These are phyloP conservation scores for Albifimbria verrucaria DNA, from an alignment of 2,329 filamentous ascomycete genomes.

Conservation along the genomic window DNA sequence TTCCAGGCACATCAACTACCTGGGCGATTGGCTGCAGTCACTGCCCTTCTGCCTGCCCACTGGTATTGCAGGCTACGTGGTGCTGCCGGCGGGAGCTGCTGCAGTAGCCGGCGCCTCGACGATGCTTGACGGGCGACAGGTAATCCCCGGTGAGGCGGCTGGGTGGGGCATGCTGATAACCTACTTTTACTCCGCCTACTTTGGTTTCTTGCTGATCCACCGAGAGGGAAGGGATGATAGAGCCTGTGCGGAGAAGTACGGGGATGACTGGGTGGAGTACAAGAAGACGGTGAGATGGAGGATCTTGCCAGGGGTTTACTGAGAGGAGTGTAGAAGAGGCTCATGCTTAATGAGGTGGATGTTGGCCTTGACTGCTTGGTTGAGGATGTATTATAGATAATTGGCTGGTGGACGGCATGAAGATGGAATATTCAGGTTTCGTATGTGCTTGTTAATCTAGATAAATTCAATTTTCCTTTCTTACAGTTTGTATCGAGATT, in stretches of 20 bases:
- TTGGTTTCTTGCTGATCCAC: conserved; percentile 77
- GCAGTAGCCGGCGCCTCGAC: conserved; percentile 16
- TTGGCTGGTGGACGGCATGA: too few relatives aligned
- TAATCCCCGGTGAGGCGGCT: conserved; percentile 66
- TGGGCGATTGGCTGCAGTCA: conserved; percentile 88
- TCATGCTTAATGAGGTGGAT: too few relatives aligned
- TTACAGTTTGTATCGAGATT: too few relatives aligned
- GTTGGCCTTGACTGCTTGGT: too few relatives aligned
- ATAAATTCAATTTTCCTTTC: too few relatives aligned
- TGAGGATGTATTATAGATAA: too few relatives aligned
- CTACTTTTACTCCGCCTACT: conserved; percentile 90
- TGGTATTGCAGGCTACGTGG: conserved; percentile 72
- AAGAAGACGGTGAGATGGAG: conserved; percentile 70
- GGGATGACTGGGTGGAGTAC: conserved; percentile 82
- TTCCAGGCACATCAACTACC: conserved; percentile 88
- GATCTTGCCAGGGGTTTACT: conserved; percentile 81
- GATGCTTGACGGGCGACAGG: conserved; percentile 55
- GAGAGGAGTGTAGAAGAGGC: too few relatives aligned
- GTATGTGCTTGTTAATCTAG: too few relatives aligned
- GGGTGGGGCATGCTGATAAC: conserved; percentile 85
- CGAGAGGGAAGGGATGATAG: conserved; percentile 80
- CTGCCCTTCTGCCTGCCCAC: conserved; percentile 86
- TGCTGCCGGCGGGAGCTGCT: conserved; percentile 50
- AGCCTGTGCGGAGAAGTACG: conserved; percentile 82
- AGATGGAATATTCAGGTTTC: too few relatives aligned